A percentile compares a stretch with the other conserved stretches of the same genome.
Conservation (phyloP, 768 basidiomycete genomes). For the Xanthoconium purpureum region DNA sequence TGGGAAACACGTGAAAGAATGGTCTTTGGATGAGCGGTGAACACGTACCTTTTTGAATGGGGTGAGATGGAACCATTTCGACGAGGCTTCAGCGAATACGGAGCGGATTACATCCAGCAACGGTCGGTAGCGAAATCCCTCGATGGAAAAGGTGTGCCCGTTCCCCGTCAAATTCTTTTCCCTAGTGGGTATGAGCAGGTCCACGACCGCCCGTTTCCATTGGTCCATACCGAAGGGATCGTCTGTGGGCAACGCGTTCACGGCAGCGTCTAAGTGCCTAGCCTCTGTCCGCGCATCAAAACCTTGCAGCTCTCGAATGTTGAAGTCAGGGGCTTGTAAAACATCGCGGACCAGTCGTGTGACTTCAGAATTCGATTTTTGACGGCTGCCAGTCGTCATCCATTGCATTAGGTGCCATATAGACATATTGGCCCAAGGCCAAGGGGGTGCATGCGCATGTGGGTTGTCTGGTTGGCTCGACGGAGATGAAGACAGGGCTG, state of each 20-base stretch:
- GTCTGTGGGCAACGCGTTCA: not conserved
- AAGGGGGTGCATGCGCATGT: not conserved
- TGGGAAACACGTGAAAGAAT: not conserved
- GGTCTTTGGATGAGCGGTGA: not conserved
- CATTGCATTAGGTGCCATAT: conserved; percentile 12
- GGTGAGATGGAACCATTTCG: conserved; percentile 19
- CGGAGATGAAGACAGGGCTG: not conserved
- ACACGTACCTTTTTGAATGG: conserved; percentile 19
- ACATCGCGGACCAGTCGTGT: not conserved
- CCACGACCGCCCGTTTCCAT: not conserved
- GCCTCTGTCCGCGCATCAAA: not conserved
- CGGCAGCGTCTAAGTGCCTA: not conserved
- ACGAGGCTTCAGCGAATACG: conserved; percentile 2
- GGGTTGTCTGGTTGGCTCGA: not conserved
- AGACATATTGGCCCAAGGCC: conserved; percentile 15
- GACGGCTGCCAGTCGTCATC: conserved; percentile 1
- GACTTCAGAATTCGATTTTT: not conserved
- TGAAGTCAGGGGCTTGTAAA: conserved; percentile 6
- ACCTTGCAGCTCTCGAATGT: not conserved
- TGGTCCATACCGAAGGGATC: not conserved
- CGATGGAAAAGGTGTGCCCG: conserved; percentile 20
- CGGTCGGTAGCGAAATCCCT: conserved; percentile 26
- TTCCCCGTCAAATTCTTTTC: conserved; percentile 1
- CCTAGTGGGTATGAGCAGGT: not conserved
- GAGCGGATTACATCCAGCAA: conserved; percentile 13